These are phyloP conservation scores for Cladosporium sp. DNA, from an alignment of 2,329 filamentous ascomycete species.

Conservation along the genomic window DNA sequence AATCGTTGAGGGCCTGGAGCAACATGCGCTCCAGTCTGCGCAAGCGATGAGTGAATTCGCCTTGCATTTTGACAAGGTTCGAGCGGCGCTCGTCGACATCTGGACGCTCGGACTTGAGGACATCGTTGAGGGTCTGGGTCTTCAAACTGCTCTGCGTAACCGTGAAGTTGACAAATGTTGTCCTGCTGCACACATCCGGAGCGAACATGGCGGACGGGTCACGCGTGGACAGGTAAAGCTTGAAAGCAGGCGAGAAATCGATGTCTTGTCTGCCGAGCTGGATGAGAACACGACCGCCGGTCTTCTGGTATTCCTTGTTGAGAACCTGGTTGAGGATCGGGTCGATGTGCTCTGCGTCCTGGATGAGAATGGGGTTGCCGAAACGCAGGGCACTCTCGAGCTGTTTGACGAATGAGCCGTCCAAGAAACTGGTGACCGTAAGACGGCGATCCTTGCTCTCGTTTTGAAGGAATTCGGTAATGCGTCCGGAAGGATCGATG, in stretches of 20 bases:
- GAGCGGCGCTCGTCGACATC: constrained; percentile 95
- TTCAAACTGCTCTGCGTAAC: constrained; percentile 98
- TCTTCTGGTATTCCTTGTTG: constrained; percentile 99
- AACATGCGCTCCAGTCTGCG: constrained; percentile 91
- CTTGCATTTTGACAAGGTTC: constrained; percentile 97
- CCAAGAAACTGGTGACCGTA: constrained; percentile 95
- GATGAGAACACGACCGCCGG: constrained; percentile 93
- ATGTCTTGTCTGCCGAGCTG: constrained; percentile 98
- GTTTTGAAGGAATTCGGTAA: constrained; percentile 90
- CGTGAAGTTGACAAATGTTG: constrained; percentile 98
- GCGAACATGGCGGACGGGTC: constrained; percentile 95
- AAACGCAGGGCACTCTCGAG: constrained; percentile 95
- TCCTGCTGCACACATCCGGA: constrained; percentile 95
- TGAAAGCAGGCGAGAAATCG: constrained; percentile 96
- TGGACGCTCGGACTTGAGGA: constrained; percentile 93
- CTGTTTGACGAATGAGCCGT: constrained; percentile 97
- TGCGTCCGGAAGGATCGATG: constrained; percentile 92
- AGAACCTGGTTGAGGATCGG: constrained; percentile 97
- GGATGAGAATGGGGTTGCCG: constrained; percentile 96
- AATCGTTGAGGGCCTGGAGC: constrained; percentile 92
- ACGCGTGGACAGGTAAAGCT: constrained; percentile 87
- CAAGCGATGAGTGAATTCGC: constrained; percentile 98
- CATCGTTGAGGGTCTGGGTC: constrained; percentile 95
- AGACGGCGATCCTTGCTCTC: constrained; percentile 90
- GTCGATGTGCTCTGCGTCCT: constrained; percentile 95